These are phyloP conservation scores for Melastoma malabathricum DNA, from an alignment of 345 rosid species.

Conservation along the genomic window DNA sequence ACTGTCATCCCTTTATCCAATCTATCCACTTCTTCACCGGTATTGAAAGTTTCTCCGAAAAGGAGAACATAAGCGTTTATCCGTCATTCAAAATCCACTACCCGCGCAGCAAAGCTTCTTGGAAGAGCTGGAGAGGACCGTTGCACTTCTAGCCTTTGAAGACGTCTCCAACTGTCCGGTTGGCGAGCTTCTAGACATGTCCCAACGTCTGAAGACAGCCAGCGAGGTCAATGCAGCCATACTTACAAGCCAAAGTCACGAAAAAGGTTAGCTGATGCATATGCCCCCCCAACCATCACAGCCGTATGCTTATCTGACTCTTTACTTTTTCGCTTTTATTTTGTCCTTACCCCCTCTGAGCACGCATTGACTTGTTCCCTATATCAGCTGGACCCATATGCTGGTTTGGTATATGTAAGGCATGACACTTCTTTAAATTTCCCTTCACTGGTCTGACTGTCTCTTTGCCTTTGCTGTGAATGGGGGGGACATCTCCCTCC, in stretches of 20 bases:
- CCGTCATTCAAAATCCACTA: slow-evolving; percentile 1
- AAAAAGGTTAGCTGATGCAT: slow-evolving; percentile 43
- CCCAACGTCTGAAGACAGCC: slow-evolving; percentile 91
- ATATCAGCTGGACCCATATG: no score
- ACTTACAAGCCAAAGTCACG: slow-evolving; percentile 95
- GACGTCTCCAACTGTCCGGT: slow-evolving; percentile 81
- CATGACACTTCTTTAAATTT: no score
- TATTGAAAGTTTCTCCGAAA: no score
- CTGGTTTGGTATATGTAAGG: no score
- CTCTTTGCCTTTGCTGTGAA: no score
- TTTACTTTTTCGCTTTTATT: no score
- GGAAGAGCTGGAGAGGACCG: slow-evolving; percentile 92
- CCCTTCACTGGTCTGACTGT: no score
- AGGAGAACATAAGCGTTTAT: background rate
- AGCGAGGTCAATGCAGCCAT: slow-evolving; percentile 97
- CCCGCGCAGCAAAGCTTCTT: slow-evolving; percentile 63
- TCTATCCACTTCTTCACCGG: background rate
- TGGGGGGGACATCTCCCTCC: no score
- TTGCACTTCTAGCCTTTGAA: slow-evolving; percentile 82
- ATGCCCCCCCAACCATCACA: background rate
- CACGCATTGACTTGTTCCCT: no score
- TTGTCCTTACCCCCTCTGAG: no score
- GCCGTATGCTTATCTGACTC: no score
- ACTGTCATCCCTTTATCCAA: background rate
- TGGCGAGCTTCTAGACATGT: slow-evolving; percentile 72